Conservation (phyloP, 352 stramenopile species). For the Globisporangium ultimum region DNA sequence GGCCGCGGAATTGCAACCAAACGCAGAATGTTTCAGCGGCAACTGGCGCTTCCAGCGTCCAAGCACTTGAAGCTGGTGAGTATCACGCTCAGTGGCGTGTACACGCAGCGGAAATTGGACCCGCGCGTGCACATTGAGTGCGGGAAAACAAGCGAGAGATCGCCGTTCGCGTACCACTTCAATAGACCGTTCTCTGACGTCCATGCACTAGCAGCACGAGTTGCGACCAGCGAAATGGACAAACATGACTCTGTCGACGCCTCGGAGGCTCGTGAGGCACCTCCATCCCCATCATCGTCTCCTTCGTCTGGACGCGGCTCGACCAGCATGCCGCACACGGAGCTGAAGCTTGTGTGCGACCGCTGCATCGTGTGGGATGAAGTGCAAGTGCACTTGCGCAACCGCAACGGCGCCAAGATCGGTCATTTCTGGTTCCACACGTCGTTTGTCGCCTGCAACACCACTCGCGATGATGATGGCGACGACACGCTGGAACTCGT, state of each 20-base stretch:
- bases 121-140: conserved; percentile 55
- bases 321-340: conserved; percentile 8
- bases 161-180: conserved; percentile 20
- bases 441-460: conserved; percentile 41
- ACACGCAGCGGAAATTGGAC: conserved; percentile 45
- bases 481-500: conserved; percentile 23
- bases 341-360: conserved; percentile 42
- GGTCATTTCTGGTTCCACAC: conserved; percentile 82
- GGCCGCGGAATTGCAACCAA: conserved; percentile 18
- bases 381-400: conserved; percentile 46
- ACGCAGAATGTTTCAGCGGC: conserved; percentile 16
- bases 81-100: conserved; percentile 42
- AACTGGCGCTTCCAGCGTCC: conserved; percentile 26
- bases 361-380: conserved; percentile 61
- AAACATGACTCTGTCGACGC: conserved; percentile 3
- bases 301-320: background rate
- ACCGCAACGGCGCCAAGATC: conserved; percentile 34
- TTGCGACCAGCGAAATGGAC: background rate
- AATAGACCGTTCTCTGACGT: conserved; percentile 17
- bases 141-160: conserved; percentile 14
- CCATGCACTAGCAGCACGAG: background rate
- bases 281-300: background rate
- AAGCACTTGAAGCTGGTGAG: conserved; percentile 32
- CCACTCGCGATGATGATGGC: background rate
- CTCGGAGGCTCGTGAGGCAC: background rate